These are phyloP conservation scores for Jamesozyma spencerorum DNA, from an alignment of 805 yeast species.

Conservation along the genomic window DNA sequence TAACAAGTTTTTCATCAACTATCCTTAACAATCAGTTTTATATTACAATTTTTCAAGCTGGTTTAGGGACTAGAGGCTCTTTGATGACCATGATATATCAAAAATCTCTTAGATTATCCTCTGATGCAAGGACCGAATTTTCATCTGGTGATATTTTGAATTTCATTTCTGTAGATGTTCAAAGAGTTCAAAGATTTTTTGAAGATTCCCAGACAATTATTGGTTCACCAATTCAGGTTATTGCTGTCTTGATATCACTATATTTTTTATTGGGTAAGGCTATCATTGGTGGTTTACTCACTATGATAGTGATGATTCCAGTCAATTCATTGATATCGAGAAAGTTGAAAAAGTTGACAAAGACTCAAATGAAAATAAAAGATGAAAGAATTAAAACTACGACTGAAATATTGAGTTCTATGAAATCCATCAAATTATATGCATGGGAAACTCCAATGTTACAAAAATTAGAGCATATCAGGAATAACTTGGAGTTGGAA, in stretches of 20 bases:
- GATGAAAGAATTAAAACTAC: slow-evolving; percentile 51
- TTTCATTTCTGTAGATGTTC: slow-evolving; percentile 68
- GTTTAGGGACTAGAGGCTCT: slow-evolving; percentile 56
- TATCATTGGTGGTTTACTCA: slow-evolving; percentile 46
- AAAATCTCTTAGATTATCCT: slow-evolving; percentile 61
- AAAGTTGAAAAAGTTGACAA: slow-evolving; percentile 37
- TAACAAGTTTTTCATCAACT: slow-evolving; percentile 51
- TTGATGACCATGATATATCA: slow-evolving; percentile 59
- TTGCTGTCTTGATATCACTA: slow-evolving; percentile 45
- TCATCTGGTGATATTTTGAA: slow-evolving; percentile 76
- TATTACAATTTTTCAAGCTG: slow-evolving; percentile 47
- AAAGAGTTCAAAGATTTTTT: slow-evolving; percentile 51
- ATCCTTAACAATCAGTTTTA: slow-evolving; percentile 61
- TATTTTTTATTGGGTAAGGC: slow-evolving; percentile 50
- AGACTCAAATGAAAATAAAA: slow-evolving; percentile 51
- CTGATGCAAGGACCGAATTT: slow-evolving; percentile 48
- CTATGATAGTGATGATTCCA: slow-evolving; percentile 50
- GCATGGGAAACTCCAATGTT: slow-evolving; percentile 65
- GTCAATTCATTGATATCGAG: slow-evolving; percentile 41
- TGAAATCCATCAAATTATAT: slow-evolving; percentile 57
- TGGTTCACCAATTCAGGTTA: slow-evolving; percentile 50
- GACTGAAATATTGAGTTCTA: slow-evolving; percentile 50
- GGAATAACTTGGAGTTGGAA: slow-evolving; percentile 50
- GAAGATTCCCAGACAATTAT: slow-evolving; percentile 44
- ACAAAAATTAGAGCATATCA: slow-evolving; percentile 38